phyloP scores from a whole-genome alignment of 352 stramenopile species.

The Saprolegnia diclina region DNA sequence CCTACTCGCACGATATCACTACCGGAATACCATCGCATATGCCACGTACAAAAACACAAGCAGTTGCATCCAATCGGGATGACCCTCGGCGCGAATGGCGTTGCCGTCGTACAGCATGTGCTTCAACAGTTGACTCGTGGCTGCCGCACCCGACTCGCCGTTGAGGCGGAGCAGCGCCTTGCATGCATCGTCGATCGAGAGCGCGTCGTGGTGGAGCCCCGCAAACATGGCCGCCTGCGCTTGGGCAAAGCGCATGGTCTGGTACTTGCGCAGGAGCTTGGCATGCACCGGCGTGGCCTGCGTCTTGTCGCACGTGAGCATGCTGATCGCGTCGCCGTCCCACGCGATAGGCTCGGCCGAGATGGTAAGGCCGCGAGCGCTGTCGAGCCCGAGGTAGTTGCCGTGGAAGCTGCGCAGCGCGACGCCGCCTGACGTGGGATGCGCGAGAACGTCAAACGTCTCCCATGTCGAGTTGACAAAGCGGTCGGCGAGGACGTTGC shows the following conservation, averaged over 20 bases:
- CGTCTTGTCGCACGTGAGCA: slow-evolving; percentile 67
- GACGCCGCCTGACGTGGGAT: slow-evolving; percentile 41
- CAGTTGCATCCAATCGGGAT: slow-evolving; percentile 79
- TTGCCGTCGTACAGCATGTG: slow-evolving; percentile 65
- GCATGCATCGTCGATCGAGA: slow-evolving; percentile 59
- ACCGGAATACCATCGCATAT: not conserved
- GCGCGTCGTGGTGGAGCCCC: slow-evolving; percentile 42
- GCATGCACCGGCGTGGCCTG: slow-evolving; percentile 44
- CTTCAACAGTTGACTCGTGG: slow-evolving; percentile 54
- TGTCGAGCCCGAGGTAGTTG: slow-evolving; percentile 68
- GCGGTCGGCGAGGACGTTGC: slow-evolving; percentile 61
- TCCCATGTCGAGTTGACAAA: slow-evolving; percentile 79
- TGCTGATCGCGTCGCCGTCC: slow-evolving; percentile 64
- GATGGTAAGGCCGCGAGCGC: slow-evolving; percentile 37
- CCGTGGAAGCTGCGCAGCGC: slow-evolving; percentile 73
- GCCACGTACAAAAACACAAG: slow-evolving; percentile 57
- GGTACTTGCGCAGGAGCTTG: slow-evolving; percentile 72
- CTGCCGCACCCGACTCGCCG: slow-evolving; percentile 38
- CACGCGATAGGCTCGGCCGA: slow-evolving; percentile 53
- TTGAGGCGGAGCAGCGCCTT: slow-evolving; percentile 54
- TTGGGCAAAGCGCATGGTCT: slow-evolving; percentile 51
- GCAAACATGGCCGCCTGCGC: slow-evolving; percentile 44
- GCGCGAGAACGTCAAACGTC: slow-evolving; percentile 77
- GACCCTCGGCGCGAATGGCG: slow-evolving; percentile 53
- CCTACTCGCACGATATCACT: slow-evolving; percentile 26